Evolutionary conservation across 768 basidiomycete species (phyloP), one percentile per base, ranked within the genome.

Genomic region (Tulasnella sp.): DNA sequence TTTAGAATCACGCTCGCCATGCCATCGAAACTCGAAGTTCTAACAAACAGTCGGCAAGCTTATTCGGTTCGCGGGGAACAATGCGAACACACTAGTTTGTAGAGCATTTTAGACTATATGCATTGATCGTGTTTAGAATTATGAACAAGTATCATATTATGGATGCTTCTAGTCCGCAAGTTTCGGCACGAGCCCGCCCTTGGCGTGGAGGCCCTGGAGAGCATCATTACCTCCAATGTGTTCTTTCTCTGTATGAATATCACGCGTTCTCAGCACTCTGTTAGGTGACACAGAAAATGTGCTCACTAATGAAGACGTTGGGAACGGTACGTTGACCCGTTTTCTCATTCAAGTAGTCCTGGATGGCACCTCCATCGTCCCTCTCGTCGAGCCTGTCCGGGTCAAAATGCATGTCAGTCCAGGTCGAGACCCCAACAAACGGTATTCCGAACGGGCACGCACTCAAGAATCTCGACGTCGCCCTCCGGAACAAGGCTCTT

Each of bases 321-420:
- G 93, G 93, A 6, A 94, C 93, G 14, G 90, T 91, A 29, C 87
- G 82, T 79, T 91, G 93, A 0, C 86, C 86, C 0, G 91, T 91
- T 86, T 89, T 91, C 79, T 86, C 74, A 1, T 14, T 29, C 4
- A 95, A 85, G 79, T 93, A 93, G 29, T 82, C 79, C 80, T 94
- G 93, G 75, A 94, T 92, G 0, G 80, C 88, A 22, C 78, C 22
- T 12, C 88, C 91, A 45, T 94, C 89, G 0, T 88, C 84, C 37
- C 67, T 67, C 74, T 78, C 72, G 73, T 80, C 79, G 58, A 80
- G 74, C 70, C 79, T 80, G 36, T 31, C 54, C n/a, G 64, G 14
- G 39, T 8, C 22, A 36, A 58, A 58, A 71, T 1, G 45, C 67
- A 22, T 11, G 37, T 31, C 40, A 34, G 40, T 40, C 67, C 19